phyloP scores from a whole-genome alignment of 805 yeast genomes.

The Sugiyamaella americana region DNA sequence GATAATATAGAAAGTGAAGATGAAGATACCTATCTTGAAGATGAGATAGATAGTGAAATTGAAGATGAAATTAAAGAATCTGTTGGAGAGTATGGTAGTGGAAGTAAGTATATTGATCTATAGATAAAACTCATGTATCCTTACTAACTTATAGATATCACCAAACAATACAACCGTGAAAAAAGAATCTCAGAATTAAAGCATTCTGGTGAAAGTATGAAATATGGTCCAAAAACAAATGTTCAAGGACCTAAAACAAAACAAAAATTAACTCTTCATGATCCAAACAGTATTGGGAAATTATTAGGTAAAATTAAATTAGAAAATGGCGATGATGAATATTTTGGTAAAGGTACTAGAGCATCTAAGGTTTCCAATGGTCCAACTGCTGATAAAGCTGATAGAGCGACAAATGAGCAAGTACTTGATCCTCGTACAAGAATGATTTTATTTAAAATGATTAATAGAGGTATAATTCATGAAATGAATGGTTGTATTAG shows the following conservation, averaged over 20 bases:
- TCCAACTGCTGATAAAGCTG: slow-evolving; percentile 59
- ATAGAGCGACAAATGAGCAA: slow-evolving; percentile 94
- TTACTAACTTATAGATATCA: slow-evolving; percentile 6
- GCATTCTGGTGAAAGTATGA: slow-evolving; percentile 1
- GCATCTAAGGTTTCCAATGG: slow-evolving; percentile 16
- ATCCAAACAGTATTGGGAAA: slow-evolving; percentile 16
- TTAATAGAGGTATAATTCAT: slow-evolving; percentile 76
- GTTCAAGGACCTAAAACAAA: slow-evolving; percentile 7
- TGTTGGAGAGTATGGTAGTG: slow-evolving; percentile 9
- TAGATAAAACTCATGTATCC: neutral
- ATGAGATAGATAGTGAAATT: neutral
- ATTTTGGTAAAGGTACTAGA: slow-evolving; percentile 21
- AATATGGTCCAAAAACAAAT: slow-evolving; percentile 10
- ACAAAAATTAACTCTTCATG: slow-evolving; percentile 2
- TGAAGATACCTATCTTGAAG: neutral
- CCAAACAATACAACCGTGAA: slow-evolving; percentile 18
- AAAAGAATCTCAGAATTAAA: slow-evolving; percentile 5
- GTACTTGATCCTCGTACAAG: slow-evolving; percentile 93
- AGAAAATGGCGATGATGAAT: slow-evolving; percentile 18
- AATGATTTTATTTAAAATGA: slow-evolving; percentile 70
- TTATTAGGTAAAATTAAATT: slow-evolving; percentile 20
- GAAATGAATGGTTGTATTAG: slow-evolving; percentile 89
- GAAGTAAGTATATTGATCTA: neutral
- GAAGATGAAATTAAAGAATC: neutral
- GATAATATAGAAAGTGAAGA: neutral